These are phyloP conservation scores for Dendrothele bispora DNA, from an alignment of 768 basidiomycete species.

Conservation along the genomic window DNA sequence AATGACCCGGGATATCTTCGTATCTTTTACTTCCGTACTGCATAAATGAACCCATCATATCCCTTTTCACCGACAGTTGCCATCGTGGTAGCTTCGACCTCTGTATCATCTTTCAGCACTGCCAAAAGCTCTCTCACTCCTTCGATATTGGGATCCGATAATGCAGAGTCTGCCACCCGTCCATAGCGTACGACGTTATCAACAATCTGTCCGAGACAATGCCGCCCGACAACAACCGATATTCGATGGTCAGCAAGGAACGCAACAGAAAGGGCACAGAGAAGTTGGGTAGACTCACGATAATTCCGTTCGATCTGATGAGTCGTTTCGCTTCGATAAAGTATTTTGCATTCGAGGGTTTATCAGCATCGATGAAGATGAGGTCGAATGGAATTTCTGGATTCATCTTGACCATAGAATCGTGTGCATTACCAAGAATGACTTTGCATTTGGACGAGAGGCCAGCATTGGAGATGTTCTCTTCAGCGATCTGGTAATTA, in stretches of 20 bases:
- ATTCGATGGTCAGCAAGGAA: too few relatives aligned
- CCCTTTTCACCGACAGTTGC: conserved; percentile 51
- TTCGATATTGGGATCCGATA: conserved; percentile 33
- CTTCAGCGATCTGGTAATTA: conserved; percentile 48
- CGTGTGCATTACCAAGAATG: conserved; percentile 50
- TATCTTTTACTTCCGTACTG: conserved; percentile 39
- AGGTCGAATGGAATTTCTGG: conserved; percentile 59
- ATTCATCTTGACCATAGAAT: conserved; percentile 47
- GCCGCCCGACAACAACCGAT: too few relatives aligned
- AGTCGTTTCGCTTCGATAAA: conserved; percentile 63
- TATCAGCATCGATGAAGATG: conserved; percentile 75
- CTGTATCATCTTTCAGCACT: conserved; percentile 46
- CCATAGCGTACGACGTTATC: conserved; percentile 62
- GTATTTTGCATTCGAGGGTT: conserved; percentile 52
- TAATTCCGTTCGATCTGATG: conserved; percentile 57
- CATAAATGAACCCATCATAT: conserved; percentile 55
- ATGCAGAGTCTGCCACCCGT: conserved; percentile 40
- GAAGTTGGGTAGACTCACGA: conserved; percentile 42
- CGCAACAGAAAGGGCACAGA: neutral
- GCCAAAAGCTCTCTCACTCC: conserved; percentile 48
- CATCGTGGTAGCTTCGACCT: conserved; percentile 52
- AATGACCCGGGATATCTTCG: too few relatives aligned
- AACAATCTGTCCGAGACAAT: conserved; percentile 42
- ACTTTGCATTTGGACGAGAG: conserved; percentile 48
- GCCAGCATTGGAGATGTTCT: conserved; percentile 57